Percentiles rank a stretch among this genome's conserved stretches.
phyloP scores from a whole-genome alignment of 2,329 filamentous ascomycete genomes.

The Fusarium caatingaense region DNA sequence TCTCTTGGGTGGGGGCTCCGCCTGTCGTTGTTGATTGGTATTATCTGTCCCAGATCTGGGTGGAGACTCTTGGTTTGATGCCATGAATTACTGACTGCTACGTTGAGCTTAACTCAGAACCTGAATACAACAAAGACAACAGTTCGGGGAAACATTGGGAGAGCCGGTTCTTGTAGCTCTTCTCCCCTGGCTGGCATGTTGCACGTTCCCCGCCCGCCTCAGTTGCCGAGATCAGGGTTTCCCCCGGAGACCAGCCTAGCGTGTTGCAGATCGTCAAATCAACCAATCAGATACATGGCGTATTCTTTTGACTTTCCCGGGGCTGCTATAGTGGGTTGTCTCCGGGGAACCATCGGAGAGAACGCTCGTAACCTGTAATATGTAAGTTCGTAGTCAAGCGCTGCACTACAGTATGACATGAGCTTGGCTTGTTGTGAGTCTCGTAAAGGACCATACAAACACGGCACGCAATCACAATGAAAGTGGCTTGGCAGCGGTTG shows the following conservation, averaged over 20 bases:
- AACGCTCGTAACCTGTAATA: background rate
- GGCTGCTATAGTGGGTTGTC: background rate
- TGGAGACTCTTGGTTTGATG: background rate
- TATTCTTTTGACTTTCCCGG: background rate
- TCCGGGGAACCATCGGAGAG: background rate
- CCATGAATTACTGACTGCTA: background rate
- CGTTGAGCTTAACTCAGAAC: background rate
- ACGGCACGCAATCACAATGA: constrained; percentile 37
- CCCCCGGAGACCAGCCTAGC: background rate
- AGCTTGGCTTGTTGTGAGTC: background rate
- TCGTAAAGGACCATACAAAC: background rate
- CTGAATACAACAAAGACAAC: background rate
- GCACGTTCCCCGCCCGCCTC: background rate
- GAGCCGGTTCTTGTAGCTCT: background rate
- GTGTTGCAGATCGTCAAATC: background rate
- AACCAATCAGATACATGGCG: background rate
- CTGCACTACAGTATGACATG: background rate
- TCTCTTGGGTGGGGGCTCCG: constrained; percentile 3
- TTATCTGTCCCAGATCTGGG: background rate
- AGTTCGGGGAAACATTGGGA: background rate
- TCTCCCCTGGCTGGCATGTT: background rate
- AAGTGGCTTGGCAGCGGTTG: constrained; percentile 60
- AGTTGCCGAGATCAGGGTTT: background rate
- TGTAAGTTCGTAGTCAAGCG: background rate
- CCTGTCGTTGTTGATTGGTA: background rate